Base-by-base conservation (phyloP, 352 stramenopile species). In the Stramenopiles sp. region DNA sequence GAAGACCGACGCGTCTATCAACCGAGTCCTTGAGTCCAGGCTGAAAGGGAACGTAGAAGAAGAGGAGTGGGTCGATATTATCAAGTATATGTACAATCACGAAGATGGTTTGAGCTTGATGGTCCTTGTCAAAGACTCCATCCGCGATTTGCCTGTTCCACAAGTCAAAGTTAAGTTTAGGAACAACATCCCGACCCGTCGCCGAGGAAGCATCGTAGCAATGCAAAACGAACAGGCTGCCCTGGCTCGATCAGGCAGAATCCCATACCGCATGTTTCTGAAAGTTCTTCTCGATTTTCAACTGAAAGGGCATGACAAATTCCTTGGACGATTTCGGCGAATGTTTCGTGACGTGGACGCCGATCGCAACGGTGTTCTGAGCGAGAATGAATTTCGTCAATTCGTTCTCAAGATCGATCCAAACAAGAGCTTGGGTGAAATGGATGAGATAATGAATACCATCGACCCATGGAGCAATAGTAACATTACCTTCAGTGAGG, bases 261-360 rank as follows among this genome's bases (percentile, higher is more conserved):
- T 90, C n/a, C 80, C 78, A 25, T 91, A 85, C 68, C 48, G 68
- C 4, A 77, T 82, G 6, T 88, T 91, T 73, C 80, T 90, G 74
- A 86, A 91, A 68, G 78, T 88, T 31, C 74, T 91, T 6, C 83
- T 84, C 68, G 83, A 87, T 32, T 90, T 88, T 49, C 85, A 90
- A 74, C 68, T 91, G 1, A 81, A 85, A 77, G 83, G 83, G 0
- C 82, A 85, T 32, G 37, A 87, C 33, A 85, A 87, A 48, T 79
- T 88, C 68, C 81, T 90, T 18, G 82, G 83, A 32, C 74, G 79
- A 0, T 91, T 89, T 75, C 81, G 79, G 12, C 63, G 75, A 48
- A 73, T 78, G 0, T 91, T 90, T 37, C 74, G 81, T 37, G 77
- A 80, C 31, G 76, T 82, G 37, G 85, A 90, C 73, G 76, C 34